Evolutionary conservation across 1,139 yeast genomes (phyloP).

Genomic region (Zygosaccharomyces pseudobailii): DNA sequence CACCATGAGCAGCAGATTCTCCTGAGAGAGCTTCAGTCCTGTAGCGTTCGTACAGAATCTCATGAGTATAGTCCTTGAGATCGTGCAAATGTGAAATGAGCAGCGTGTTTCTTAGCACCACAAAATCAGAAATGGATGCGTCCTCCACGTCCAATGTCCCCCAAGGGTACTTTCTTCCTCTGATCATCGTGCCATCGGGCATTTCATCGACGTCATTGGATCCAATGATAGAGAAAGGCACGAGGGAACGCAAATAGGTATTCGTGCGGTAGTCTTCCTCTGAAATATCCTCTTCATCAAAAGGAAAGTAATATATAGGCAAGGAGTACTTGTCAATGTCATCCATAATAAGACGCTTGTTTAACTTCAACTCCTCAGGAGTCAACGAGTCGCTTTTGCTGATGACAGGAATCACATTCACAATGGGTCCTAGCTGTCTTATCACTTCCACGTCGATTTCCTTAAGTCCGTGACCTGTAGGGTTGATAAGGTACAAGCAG

Average conservation of each 20-base stretch:
- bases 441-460: constrained; percentile 76
- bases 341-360: constrained; percentile 58
- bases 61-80: constrained; percentile 89
- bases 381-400: constrained; percentile 87
- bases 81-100: constrained; percentile 93
- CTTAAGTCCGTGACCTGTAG: constrained; percentile 74
- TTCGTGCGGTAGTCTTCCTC: constrained; percentile 80
- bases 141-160: constrained; percentile 87
- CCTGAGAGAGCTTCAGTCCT: constrained; percentile 84
- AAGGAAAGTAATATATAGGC: constrained; percentile 80
- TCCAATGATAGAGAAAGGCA: constrained; percentile 88
- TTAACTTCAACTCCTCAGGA: constrained; percentile 60
- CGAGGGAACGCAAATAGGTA: constrained; percentile 61
- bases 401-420: constrained; percentile 83
- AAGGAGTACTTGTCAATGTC: constrained; percentile 75
- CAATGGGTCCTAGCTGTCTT: constrained; percentile 70
- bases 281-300: constrained; percentile 56
- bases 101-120: constrained; percentile 74
- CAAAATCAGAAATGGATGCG: constrained; percentile 76
- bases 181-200: constrained; percentile 53
- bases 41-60: constrained; percentile 83
- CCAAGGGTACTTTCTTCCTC: constrained; percentile 94
- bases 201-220: constrained; percentile 58
- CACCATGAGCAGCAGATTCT: constrained; percentile 23
- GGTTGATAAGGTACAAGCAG: constrained; percentile 62